phyloP scores from a whole-genome alignment of 257 asterid genomes.

The Anisodus acutangulus region DNA sequence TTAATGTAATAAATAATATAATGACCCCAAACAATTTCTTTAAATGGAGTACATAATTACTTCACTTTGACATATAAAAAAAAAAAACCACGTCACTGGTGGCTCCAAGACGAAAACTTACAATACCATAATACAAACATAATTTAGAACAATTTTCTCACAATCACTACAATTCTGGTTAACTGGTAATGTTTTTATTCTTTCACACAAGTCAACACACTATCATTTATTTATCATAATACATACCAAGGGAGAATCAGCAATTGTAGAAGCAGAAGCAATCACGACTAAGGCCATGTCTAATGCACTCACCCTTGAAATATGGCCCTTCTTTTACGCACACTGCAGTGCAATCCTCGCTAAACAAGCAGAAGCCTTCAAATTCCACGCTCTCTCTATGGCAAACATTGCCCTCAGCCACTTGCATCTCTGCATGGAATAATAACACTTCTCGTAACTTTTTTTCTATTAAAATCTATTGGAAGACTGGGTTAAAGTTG shows the following conservation, averaged over 20 bases:
- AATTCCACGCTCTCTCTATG: neutral
- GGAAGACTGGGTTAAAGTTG: no score
- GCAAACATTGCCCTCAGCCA: slow-evolving; percentile 17
- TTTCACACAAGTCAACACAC: neutral
- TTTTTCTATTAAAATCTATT: neutral
- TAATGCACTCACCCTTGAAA: neutral
- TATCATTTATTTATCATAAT: neutral
- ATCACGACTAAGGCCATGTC: neutral
- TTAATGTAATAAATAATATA: no score
- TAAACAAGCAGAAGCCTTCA: neutral
- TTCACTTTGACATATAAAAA: neutral
- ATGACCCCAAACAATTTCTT: neutral
- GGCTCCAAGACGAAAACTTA: neutral
- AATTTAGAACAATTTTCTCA: neutral
- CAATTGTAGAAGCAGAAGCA: slow-evolving; percentile 32
- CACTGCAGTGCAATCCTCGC: neutral
- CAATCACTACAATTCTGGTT: neutral
- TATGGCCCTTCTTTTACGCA: neutral
- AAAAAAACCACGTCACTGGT: neutral
- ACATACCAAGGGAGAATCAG: neutral
- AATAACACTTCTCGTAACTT: neutral
- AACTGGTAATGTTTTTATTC: no score
- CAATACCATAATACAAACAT: neutral
- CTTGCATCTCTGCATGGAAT: neutral
- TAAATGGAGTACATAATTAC: no score